Evolutionary conservation across 192 early-diverging fungal species (phyloP), one percentile per base, ranked within the genome.

Genomic region (Gryganskiella cystojenkinii): DNA sequence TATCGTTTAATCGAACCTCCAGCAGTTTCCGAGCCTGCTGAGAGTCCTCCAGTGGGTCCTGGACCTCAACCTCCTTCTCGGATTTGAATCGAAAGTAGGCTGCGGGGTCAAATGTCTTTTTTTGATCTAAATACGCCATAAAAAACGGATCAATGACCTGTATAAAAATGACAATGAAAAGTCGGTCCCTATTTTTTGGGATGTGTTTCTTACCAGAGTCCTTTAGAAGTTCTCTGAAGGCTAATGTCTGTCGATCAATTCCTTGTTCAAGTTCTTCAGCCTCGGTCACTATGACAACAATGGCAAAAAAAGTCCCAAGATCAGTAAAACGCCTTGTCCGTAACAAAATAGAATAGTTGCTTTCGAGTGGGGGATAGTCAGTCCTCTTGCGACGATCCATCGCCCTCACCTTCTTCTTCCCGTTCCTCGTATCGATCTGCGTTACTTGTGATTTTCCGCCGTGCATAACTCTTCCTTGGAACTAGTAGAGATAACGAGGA

Each of bases 61-160:
- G 66, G 4, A 46, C 27, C 27, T 78, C 74, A 5, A 78, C 67
- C 20, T 69, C 74, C 56, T 78, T 68, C 19, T 78, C 74, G 27
- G 74, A 78, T 27, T 78, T 78, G 67, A 78, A 78, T 24, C 67
- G 65, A 42, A 78, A 69, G 56, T 78, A 78, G 20, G 74, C 74
- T 17, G 74, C 67, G 17, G 74, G 74, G 42, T 78, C 74, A 43
- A 78, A 78, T 40, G 74, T 69, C 40, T 68, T 76, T 35, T 68
- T 76, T 30, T 76, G 73, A 46, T 76, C 73, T 76, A 40, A n/a
- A n/a, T n/a, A n/a, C n/a, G n/a, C n/a, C n/a, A n/a, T n/a, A n/a
- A n/a, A n/a, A n/a, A n/a, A n/a, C n/a, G n/a, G n/a, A n/a, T n/a
- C n/a, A n/a, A n/a, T n/a, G n/a, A n/a, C n/a, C n/a, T 51, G 20